These are phyloP conservation scores for Botrytis byssoidea DNA, from an alignment of 2,329 filamentous ascomycete species.

Conservation along the genomic window DNA sequence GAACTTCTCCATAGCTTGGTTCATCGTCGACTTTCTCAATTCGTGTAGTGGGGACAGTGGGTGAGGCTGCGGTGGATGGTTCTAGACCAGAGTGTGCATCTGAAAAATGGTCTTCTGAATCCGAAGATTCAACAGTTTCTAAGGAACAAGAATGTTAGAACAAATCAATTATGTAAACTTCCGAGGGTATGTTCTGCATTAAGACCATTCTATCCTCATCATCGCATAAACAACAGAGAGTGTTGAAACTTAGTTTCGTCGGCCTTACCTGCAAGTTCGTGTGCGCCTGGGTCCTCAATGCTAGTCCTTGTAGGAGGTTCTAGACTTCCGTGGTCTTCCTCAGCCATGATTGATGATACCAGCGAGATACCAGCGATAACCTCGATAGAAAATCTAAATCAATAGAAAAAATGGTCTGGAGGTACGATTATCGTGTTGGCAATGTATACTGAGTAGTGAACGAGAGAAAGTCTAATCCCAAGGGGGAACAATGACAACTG, in stretches of 20 bases:
- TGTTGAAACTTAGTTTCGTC: background rate
- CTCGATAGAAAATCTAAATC: conserved; percentile 1
- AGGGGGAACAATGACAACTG: conserved; percentile 12
- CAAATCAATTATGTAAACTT: background rate
- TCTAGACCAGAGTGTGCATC: conserved; percentile 57
- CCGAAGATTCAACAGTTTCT: conserved; percentile 49
- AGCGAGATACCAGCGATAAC: background rate
- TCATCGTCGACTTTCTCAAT: conserved; percentile 59
- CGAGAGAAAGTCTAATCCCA: conserved; percentile 1
- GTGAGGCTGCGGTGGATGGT: conserved; percentile 47
- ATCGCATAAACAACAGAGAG: background rate
- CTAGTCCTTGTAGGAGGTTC: conserved; percentile 44
- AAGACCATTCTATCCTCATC: background rate
- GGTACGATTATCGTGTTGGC: conserved; percentile 3
- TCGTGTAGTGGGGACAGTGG: conserved; percentile 52
- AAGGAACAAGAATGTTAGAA: conserved; percentile 18
- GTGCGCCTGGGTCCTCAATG: conserved; percentile 57
- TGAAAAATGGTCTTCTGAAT: conserved; percentile 67
- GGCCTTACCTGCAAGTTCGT: conserved; percentile 52
- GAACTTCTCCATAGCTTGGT: conserved; percentile 60
- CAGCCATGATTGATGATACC: conserved; percentile 30
- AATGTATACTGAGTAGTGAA: conserved; percentile 5
- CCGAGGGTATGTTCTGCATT: background rate
- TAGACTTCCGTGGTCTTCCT: conserved; percentile 42
- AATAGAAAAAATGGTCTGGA: background rate